Base-by-base conservation (phyloP, 1,284 basidiomycete genomes). In the Ceratobasidium sp. region DNA sequence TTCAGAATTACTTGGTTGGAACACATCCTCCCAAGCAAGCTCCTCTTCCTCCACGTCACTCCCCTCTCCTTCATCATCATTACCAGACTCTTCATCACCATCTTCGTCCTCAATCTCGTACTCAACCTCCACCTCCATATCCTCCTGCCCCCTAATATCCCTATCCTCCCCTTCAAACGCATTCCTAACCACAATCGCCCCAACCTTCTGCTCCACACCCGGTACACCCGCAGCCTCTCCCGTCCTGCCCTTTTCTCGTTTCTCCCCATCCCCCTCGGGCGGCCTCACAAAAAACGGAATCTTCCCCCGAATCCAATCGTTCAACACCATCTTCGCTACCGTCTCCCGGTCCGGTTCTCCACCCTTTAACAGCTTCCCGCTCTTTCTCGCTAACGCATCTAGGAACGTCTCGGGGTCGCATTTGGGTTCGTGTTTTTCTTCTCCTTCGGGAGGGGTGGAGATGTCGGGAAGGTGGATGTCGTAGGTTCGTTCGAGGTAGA, bases 301-400 rank as follows among this genome's bases (percentile, higher is more conserved):
- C 82, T 96, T 94, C 33, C 98, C 98, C 75, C 98, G 89, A 78
- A 98, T 96, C 98, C 98, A 99, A 85, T 99, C 98, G 84, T 94
- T 96, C 81, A 99, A 86, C 64, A 99, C 88, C 85, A 99, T 97
- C 87, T 97, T 99, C 46, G 97, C 95, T 17, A 97, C 95, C 3
- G 94, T 91, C 83, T 99, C 95, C 68, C 93, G 84, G 85, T 99
- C 97, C 0, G 97, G 95, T 85, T 99, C 97, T 80, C 98, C 97
- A 70, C 96, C 96, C 83, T 96, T 96, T 79, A 98, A 87, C 80
- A 99, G 87, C 80, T 97, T 93, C 20, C 98, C 97, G 82, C 94
- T 95, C 90, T 95, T 95, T 80, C 93, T 89, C 33, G 97, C 97
- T 28, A 99, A 89, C 81, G 92, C 90, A 80, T 94, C 92, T 77